Percentiles rank a stretch among this genome's conserved stretches.
Conservation (phyloP, 352 stramenopile genomes). For the Phytophthora vignae region DNA sequence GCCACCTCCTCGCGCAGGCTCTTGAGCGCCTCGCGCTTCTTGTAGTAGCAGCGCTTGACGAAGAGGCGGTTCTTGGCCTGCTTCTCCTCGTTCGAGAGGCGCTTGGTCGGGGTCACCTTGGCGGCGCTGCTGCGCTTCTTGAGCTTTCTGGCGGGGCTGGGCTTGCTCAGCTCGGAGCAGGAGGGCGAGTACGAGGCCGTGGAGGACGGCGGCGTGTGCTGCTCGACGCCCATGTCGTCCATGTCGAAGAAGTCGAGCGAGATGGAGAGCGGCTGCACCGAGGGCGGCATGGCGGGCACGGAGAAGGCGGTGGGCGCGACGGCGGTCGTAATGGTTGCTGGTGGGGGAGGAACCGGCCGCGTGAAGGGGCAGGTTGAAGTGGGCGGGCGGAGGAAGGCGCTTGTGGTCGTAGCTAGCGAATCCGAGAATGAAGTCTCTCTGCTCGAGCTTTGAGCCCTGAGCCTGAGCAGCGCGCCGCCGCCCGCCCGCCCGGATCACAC, state of each 20-base stretch:
- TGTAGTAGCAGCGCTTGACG: constrained; percentile 87
- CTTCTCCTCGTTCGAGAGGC: constrained; percentile 58
- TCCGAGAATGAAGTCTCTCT: constrained; percentile 39
- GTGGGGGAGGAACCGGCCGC: constrained; percentile 16
- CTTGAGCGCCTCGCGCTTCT: constrained; percentile 64
- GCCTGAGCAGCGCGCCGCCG: neutral
- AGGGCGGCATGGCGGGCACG: constrained; percentile 36
- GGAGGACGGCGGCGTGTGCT: constrained; percentile 38
- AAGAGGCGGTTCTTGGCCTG: constrained; percentile 78
- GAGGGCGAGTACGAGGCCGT: constrained; percentile 22
- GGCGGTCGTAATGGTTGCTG: constrained; percentile 40
- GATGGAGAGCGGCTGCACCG: constrained; percentile 40
- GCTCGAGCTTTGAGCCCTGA: neutral
- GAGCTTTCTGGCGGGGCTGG: constrained; percentile 28
- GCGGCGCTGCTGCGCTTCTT: constrained; percentile 37
- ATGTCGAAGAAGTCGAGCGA: constrained; percentile 51
- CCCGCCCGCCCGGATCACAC: too few relatives aligned
- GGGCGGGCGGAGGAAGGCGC: neutral
- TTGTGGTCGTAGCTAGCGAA: constrained; percentile 35
- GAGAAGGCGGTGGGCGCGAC: constrained; percentile 31
- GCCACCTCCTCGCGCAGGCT: constrained; percentile 50
- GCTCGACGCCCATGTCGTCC: constrained; percentile 29
- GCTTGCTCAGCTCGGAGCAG: constrained; percentile 29
- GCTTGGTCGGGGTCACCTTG: constrained; percentile 40
- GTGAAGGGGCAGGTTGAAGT: constrained; percentile 19